Base-by-base conservation (phyloP, 176 grass and related monocot species). In the Triticum timopheevii region DNA sequence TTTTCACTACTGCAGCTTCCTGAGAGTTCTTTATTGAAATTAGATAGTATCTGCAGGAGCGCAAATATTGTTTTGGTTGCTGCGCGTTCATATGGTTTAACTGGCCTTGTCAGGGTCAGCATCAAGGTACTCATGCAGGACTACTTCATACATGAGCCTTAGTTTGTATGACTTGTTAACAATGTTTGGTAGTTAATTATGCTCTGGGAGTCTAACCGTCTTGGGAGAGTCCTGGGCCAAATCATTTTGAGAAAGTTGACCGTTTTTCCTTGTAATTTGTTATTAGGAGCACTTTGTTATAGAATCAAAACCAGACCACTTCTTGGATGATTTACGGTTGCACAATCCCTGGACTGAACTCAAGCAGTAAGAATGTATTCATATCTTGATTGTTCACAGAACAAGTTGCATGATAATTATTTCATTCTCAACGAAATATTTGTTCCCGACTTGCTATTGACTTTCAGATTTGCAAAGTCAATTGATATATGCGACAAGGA, bases 241-340 rank as follows among this genome's bases (percentile, higher is more conserved):
- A 69, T 12, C 27, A 75, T 65, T 74, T 72, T 69, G 33, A 64
- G 38, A 86, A 75, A 64, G 42, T 67, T 88, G 73, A 83, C 22
- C 65, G 31, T 49, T 77, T 79, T 83, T 61, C 35, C 24, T 24
- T 81, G 8, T 63, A 31, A 61, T 69, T 42, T 64, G 58, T 86
- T 40, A 64, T 83, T 56, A 98, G 97, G 97, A 98, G 86, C 94
- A 96, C 34, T 56, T 25, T 78, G 88, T 93, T 73, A 89, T 94
- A 83, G 95, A 97, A 83, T 91, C 97, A 76, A 98, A 98, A 93
- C 97, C 94, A 13, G 97, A 98, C 73, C 97, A 98, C 82, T 98
- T 98, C 87, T 69, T 96, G 79, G 97, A 98, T 91, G 97, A 98
- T 80, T 87, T 98, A 52, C 83, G 94, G n/a, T 85, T 98, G 84